Percentiles rank a stretch among this genome's conserved stretches.
Conservation (phyloP, 371 early-diverging fungal genomes). For the Mucor velutinosus region DNA sequence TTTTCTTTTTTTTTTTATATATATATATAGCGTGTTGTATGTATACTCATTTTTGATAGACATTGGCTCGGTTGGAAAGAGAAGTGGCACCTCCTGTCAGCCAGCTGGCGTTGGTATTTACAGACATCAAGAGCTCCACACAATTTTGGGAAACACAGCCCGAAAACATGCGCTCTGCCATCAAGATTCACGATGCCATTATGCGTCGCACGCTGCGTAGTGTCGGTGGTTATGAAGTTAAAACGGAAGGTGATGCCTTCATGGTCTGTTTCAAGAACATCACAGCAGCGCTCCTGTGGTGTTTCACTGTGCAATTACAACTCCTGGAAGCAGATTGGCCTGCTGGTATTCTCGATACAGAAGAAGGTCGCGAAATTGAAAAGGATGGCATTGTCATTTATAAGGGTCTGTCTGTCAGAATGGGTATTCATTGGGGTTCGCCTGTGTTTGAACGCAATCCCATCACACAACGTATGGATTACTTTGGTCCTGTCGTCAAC, state of each 20-base stretch:
- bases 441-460: conserved; percentile 93
- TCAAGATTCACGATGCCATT: conserved; percentile 85
- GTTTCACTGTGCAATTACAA: conserved; percentile 85
- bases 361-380: conserved; percentile 79
- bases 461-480: conserved; percentile 93
- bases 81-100: conserved; percentile 89
- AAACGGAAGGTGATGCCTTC: conserved; percentile 97
- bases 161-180: conserved; percentile 86
- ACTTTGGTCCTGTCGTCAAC: conserved; percentile 95
- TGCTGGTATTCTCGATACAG: conserved; percentile 79
- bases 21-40: neutral
- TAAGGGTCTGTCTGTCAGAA: conserved; percentile 88
- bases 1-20: too few relatives aligned
- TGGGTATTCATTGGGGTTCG: conserved; percentile 95
- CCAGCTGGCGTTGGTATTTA: conserved; percentile 89
- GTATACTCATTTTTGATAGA: conserved; percentile 13
- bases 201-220: conserved; percentile 85
- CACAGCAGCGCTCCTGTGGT: conserved; percentile 87
- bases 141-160: conserved; percentile 91
- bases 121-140: conserved; percentile 95
- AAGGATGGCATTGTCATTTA: conserved; percentile 70
- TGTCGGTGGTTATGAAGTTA: conserved; percentile 96
- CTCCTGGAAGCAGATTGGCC: conserved; percentile 92
- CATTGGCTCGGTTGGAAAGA: conserved; percentile 69
- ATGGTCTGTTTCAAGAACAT: conserved; percentile 94